Evolutionary conservation across 805 yeast genomes (phyloP).

Genomic region (Barnettozyma sp.): DNA sequence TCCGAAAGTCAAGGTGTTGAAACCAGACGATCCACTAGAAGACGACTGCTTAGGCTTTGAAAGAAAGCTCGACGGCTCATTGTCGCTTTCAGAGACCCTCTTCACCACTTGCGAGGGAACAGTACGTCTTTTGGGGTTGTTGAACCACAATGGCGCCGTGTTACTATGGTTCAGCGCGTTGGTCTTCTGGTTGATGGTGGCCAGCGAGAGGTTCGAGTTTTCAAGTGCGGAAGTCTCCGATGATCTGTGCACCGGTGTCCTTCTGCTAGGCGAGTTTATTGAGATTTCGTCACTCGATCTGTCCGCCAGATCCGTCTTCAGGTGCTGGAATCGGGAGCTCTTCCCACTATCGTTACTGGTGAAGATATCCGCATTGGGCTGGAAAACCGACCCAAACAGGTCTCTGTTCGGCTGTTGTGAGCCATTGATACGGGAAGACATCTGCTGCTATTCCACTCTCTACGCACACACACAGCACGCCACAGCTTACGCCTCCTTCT

Average conservation of each 20-base stretch:
- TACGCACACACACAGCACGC: too few relatives aligned
- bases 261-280: constrained; percentile 20
- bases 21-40: constrained; percentile 23
- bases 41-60: constrained; percentile 14
- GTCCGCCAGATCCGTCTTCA: constrained; percentile 17
- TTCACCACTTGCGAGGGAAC: constrained; percentile 43
- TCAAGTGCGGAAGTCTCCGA: constrained; percentile 17
- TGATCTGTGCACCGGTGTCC: constrained; percentile 23
- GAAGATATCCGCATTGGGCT: constrained; percentile 21
- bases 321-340: constrained; percentile 19
- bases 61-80: constrained; percentile 20
- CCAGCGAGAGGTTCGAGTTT: constrained; percentile 17
- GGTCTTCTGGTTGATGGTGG: constrained; percentile 21
- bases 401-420: constrained; percentile 20
- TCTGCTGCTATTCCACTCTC: too few relatives aligned
- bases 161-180: constrained; percentile 6
- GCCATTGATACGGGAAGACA: constrained; percentile 16
- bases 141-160: constrained; percentile 31
- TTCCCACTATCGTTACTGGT: constrained; percentile 13
- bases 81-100: constrained; percentile 27
- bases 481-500: too few relatives aligned
- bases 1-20: constrained; percentile 34
- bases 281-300: constrained; percentile 20
- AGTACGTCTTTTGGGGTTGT: constrained; percentile 38
- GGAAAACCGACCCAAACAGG: constrained; percentile 21